These are phyloP conservation scores for Starmera dryadoides DNA, from an alignment of 805 yeast species.

Conservation along the genomic window DNA sequence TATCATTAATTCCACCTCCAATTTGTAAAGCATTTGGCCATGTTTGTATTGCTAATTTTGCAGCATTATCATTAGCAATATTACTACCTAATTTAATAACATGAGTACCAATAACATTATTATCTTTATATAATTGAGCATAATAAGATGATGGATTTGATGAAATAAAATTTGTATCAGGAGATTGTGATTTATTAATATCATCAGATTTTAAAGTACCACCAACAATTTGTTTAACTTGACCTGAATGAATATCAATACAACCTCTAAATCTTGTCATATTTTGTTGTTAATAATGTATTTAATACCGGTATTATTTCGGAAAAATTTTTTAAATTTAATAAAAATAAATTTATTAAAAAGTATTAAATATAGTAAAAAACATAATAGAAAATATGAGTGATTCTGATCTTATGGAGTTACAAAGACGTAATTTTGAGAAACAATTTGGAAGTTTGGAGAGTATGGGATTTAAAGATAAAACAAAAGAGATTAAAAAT, in stretches of 20 bases:
- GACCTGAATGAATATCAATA: conserved; percentile 90
- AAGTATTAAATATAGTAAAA: conserved; percentile 7
- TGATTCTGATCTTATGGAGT: conserved; percentile 27
- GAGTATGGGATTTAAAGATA: conserved; percentile 44
- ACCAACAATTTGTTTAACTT: conserved; percentile 96
- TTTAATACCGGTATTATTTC: too few species aligned
- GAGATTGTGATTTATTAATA: conserved; percentile 17
- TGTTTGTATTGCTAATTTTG: conserved; percentile 59
- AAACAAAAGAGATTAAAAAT: conserved; percentile 20
- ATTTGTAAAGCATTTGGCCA: conserved; percentile 78
- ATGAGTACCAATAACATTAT: conserved; percentile 71
- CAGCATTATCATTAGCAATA: conserved; percentile 75
- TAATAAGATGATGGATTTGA: conserved; percentile 66
- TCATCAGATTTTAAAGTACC: conserved; percentile 68
- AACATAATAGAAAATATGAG: too few species aligned
- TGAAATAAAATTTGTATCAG: conserved; percentile 75
- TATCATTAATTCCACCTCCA: conserved; percentile 85
- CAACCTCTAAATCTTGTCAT: conserved; percentile 94
- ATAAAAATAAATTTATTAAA: too few species aligned
- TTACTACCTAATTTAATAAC: conserved; percentile 84
- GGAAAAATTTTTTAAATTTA: conserved; percentile 20
- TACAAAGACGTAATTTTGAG: conserved; percentile 53
- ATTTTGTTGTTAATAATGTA: background rate
- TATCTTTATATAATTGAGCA: conserved; percentile 57
- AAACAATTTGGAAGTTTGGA: conserved; percentile 57